Evolutionary conservation across 2,329 filamentous ascomycete species (phyloP), one percentile per base, ranked within the genome.

Genomic region (Emergomyces orientalis): DNA sequence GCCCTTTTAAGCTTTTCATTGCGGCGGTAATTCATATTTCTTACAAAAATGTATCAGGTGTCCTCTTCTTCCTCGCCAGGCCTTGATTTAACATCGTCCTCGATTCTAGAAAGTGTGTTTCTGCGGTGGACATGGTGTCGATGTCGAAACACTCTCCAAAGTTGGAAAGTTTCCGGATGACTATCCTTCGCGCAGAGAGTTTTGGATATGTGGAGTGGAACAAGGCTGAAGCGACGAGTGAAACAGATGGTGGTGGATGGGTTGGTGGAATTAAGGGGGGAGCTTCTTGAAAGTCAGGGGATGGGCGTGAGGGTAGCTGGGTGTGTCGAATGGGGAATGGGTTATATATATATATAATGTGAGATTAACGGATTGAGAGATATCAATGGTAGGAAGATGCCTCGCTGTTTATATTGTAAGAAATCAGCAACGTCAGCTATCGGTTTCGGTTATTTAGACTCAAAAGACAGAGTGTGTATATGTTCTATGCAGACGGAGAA

Each of bases 111-210:
- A 32, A 57, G 57, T 8, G 54, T 64, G 13, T 63, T 64, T 37
- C 60, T 22, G 13, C 37, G 25, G 32, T 27, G 19, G 74, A 77
- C 11, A 70, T 77, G 69, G 65, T 70, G 19, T 64, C 66, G n/a
- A 66, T 77, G 5, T 59, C 63, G 17, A 67, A 67, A 30, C 72
- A 73, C 57, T 74, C 73, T 52, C 66, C 67, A 14, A 75, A 75
- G 49, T 65, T 77, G 39, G 68, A 69, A 32, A 70, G 67, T 59
- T 74, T 77, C 69, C 74, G 73, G 63, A 74, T 71, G 13, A 75
- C 71, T 52, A 69, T 77, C 19, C 64, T 77, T 61, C 70, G 74
- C 17, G 73, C 72, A 8, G 37, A 47, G 1, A 63, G 63, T 11
- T 63, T 65, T 59, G 61, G 61, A 4, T 56, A 58, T 49, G 63